Percentiles rank a stretch among this genome's conserved stretches.
Evolutionary conservation across 306 rosid species (phyloP).

Genomic region (Pyrus communis): DNA sequence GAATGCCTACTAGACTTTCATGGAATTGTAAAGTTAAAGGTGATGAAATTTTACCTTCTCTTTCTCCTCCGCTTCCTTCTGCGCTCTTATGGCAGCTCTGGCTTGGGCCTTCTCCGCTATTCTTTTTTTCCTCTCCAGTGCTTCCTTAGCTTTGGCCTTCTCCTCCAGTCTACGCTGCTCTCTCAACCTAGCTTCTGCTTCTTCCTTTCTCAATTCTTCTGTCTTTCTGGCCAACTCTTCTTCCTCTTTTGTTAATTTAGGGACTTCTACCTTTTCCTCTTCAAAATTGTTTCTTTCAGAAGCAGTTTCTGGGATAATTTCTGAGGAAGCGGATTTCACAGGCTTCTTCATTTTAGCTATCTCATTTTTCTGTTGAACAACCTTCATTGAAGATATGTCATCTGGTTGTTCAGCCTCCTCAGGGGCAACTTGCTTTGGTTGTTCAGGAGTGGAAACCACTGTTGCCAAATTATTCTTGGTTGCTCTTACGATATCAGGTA

Average conservation of each 20-base stretch:
- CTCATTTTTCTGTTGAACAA: slow-evolving; percentile 28
- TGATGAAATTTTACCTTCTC: slow-evolving; percentile 54
- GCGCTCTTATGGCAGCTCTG: slow-evolving; percentile 63
- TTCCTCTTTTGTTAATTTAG: slow-evolving; percentile 57
- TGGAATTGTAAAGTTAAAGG: not conserved
- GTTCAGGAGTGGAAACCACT: slow-evolving; percentile 30
- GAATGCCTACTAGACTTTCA: not conserved
- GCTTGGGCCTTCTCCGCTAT: slow-evolving; percentile 66
- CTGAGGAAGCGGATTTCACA: slow-evolving; percentile 24
- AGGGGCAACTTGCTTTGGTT: slow-evolving; percentile 27
- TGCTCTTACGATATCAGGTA: slow-evolving; percentile 31
- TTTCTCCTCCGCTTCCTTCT: slow-evolving; percentile 77
- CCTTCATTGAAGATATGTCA: slow-evolving; percentile 29
- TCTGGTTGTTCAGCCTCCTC: slow-evolving; percentile 28
- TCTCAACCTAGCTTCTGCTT: slow-evolving; percentile 57
- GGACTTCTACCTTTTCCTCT: slow-evolving; percentile 32
- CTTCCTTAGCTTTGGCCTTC: slow-evolving; percentile 78
- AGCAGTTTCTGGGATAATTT: slow-evolving; percentile 21
- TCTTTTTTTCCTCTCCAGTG: slow-evolving; percentile 59
- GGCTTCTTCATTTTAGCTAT: slow-evolving; percentile 34
- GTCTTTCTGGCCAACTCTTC: slow-evolving; percentile 55
- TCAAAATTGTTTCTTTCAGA: slow-evolving; percentile 39
- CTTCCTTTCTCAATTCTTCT: slow-evolving; percentile 62
- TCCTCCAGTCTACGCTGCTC: slow-evolving; percentile 66
- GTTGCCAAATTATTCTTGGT: slow-evolving; percentile 27